These are phyloP conservation scores for Termitomyces sp. DNA, from an alignment of 1,284 basidiomycete genomes.

Conservation along the genomic window DNA sequence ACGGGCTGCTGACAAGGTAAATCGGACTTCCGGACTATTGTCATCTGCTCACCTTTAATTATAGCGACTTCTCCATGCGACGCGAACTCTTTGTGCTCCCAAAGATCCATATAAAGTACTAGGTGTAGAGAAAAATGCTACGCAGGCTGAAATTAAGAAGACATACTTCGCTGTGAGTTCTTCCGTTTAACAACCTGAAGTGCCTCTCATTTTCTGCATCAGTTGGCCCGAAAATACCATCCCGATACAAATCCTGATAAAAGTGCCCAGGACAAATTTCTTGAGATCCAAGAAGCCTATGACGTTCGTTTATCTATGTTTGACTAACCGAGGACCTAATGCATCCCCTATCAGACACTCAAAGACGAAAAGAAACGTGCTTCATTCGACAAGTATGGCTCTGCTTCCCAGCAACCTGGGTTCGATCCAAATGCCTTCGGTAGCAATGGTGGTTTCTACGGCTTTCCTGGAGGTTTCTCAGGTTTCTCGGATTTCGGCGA, in stretches of 20 bases:
- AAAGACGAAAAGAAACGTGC: slow-evolving; percentile 93
- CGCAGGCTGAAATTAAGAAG: slow-evolving; percentile 91
- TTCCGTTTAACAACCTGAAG: slow-evolving; percentile 27
- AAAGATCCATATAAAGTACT: slow-evolving; percentile 92
- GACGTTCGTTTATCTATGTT: slow-evolving; percentile 58
- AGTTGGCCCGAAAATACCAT: slow-evolving; percentile 98
- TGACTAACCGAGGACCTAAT: not conserved
- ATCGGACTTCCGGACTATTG: not conserved
- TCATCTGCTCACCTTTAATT: slow-evolving; percentile 11
- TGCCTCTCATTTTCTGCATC: slow-evolving; percentile 10
- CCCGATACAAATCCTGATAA: slow-evolving; percentile 97
- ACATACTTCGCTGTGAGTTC: slow-evolving; percentile 83
- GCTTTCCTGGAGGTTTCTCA: slow-evolving; percentile 47
- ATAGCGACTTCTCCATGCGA: slow-evolving; percentile 76
- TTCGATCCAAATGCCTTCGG: slow-evolving; percentile 86
- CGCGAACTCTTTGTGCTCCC: slow-evolving; percentile 45
- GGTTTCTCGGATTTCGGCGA: slow-evolving; percentile 69
- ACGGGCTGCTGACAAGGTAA: slow-evolving; percentile 31
- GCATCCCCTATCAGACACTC: slow-evolving; percentile 52
- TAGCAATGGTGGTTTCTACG: slow-evolving; percentile 33
- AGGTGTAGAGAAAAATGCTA: slow-evolving; percentile 84
- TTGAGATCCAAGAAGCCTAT: slow-evolving; percentile 97
- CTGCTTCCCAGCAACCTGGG: slow-evolving; percentile 90
- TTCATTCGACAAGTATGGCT: slow-evolving; percentile 91
- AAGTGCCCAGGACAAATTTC: slow-evolving; percentile 86